These are phyloP conservation scores for Phytophthora pluvialis DNA, from an alignment of 352 stramenopile genomes.

Conservation along the genomic window DNA sequence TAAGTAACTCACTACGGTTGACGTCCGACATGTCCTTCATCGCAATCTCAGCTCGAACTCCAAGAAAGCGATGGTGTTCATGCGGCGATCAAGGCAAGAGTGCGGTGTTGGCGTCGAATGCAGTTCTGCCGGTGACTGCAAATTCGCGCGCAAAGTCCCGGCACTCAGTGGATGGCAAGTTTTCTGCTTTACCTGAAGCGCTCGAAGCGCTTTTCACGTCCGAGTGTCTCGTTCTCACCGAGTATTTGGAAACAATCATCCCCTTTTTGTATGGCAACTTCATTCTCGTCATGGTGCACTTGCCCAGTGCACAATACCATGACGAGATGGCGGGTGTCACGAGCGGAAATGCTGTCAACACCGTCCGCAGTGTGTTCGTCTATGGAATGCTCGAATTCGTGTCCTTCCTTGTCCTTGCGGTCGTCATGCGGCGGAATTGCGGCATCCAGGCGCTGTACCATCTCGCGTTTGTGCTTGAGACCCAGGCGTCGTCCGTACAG, in stretches of 20 bases:
- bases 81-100: no score
- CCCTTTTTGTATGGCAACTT: slow-evolving; percentile 25
- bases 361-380: not conserved
- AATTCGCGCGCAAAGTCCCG: no score
- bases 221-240: slow-evolving; percentile 37
- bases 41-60: no score
- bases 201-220: slow-evolving; percentile 33
- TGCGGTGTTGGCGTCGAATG: no score
- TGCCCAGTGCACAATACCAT: slow-evolving; percentile 34
- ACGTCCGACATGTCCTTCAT: no score
- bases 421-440: slow-evolving; percentile 15
- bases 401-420: not conserved
- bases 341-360: not conserved
- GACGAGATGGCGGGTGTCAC: slow-evolving; percentile 20
- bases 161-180: no score
- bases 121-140: no score
- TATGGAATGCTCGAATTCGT: not conserved
- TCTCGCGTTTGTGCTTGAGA: slow-evolving; percentile 38
- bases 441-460: slow-evolving; percentile 19
- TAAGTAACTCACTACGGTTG: no score
- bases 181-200: no score
- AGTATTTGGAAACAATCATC: slow-evolving; percentile 43
- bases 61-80: no score
- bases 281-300: no score
- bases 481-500: slow-evolving; percentile 7